Conservation (phyloP, 257 asterid species). For the Scutellaria minor region DNA sequence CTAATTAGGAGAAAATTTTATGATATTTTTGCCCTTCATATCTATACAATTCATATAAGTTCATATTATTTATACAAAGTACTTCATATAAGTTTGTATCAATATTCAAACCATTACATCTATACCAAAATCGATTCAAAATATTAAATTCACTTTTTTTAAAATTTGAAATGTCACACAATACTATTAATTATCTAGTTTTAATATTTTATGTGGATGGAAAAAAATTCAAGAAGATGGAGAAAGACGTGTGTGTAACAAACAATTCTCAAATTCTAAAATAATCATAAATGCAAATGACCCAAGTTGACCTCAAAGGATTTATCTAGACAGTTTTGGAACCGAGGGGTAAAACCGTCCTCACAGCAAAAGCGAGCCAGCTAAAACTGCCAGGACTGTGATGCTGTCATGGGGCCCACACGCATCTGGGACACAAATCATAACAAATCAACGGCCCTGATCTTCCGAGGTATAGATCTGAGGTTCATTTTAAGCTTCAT, state of each 20-base stretch:
- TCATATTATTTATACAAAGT: too few relatives aligned
- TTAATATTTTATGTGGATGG: conserved; percentile 22
- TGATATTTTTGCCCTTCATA: too few relatives aligned
- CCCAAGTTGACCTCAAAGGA: conserved; percentile 36
- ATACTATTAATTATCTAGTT: too few relatives aligned
- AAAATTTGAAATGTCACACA: too few relatives aligned
- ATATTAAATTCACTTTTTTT: too few relatives aligned
- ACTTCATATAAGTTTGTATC: too few relatives aligned
- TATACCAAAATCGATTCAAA: too few relatives aligned
- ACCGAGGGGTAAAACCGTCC: conserved; percentile 49
- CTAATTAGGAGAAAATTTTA: too few relatives aligned
- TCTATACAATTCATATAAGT: too few relatives aligned
- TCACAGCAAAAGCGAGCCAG: conserved; percentile 44
- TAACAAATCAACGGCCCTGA: conserved; percentile 48
- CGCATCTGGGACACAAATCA: conserved; percentile 36
- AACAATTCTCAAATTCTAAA: background rate
- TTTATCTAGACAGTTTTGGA: background rate
- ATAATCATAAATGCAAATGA: background rate
- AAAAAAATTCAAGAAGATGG: background rate
- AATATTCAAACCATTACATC: too few relatives aligned
- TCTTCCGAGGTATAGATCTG: conserved; percentile 40
- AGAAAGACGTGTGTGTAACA: conserved; percentile 10
- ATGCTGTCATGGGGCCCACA: conserved; percentile 62
- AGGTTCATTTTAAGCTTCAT: conserved; percentile 47
- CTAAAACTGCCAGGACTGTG: conserved; percentile 50